Evolutionary conservation across 345 rosid genomes (phyloP), one percentile per base, ranked within the genome.

Genomic region (Adansonia digitata): DNA sequence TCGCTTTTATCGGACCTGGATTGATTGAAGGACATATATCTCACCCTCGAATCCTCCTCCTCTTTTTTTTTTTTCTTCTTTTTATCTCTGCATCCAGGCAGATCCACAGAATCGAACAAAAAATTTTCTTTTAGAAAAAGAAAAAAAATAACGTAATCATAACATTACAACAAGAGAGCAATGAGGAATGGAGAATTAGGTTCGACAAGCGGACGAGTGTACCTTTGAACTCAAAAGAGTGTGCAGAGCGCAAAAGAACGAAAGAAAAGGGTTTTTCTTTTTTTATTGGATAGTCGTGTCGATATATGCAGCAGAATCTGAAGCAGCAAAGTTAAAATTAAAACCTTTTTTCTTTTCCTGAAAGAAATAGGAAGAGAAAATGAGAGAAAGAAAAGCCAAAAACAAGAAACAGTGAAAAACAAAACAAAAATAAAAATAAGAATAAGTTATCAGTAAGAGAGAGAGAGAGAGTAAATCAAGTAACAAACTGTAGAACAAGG

Each of bases 1-100:
- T 88, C 94, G 87, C 81, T 88, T 89, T 86, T 88, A 49, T 91
- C 97, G 75, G 93, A 61, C 92, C 97, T 84, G 64, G 96, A 62
- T 91, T 91, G 99, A 88, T 92, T 91, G 97, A 86, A 87, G 91
- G 99, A 93, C 99, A 95, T 95, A 89, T 70, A 86, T 89, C 71
- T 85, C 59, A 80, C 48, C 82, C 84, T 87, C 65, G 75, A 79
- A 64, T 77, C 77, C 75, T 75, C 75, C 75, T 78, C 53, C 53
- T 31, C 29, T 29, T 51, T 61, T 69, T 18, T 43, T 9, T 14
- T 10, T 2, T 55, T 42, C 65, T 71, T 61, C 57, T 75, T 18
- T 9, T 34, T 29, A 57, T 65, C 74, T 72, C 85, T 62, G 77
- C 71, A 62, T 49, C 55, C 55, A 49, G 69, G 57, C 75, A 81